Base-by-base conservation (phyloP, 257 asterid species). In the Jasminum sambac region DNA sequence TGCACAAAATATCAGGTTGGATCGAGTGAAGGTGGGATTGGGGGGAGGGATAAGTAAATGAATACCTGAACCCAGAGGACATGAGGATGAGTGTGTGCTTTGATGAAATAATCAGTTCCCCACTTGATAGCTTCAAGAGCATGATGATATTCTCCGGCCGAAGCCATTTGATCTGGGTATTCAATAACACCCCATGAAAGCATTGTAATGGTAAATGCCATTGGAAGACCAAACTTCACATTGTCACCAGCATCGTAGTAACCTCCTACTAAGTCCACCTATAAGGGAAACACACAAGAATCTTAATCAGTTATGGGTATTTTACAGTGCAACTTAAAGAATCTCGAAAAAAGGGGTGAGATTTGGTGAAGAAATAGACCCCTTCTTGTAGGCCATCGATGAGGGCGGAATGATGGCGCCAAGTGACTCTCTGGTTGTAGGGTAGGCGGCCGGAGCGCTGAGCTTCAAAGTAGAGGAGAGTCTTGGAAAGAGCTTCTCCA, bases 391-490 rank as follows among this genome's bases (percentile, higher is more conserved):
- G 86, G 63, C 99, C 99, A 70, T 95, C 96, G 68, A 83, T 82
- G 81, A 91, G 89, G 87, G 88, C 99, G 48, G 98, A 95, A 75
- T 95, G 97, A 74, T 87, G 89, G n/a, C 98, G 90, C 99, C 99
- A 95, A 38, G 69, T 59, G 9, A 87, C 88, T 2, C 99, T 64
- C 77, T 91, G 98, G 77, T 83, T 78, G 80, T 85, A 81, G 1
- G 98, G 98, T 16, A 95, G 85, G 66, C 83, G 87, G 64, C 99
- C 97, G 72, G 98, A 95, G 64, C 99, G 96, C 68, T 88, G 98
- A 6, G 97, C 89, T 81, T 95, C 99, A 52, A 83, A 95, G 82
- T 91, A 92, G 62, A 95, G 85, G 82, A 95, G 87, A 42, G 96
- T 93, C 74, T 93, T 93, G 23, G 89, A 77, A 21, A 93, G 95